These are phyloP conservation scores for Fraxinus nigra DNA, from an alignment of 305 asterid species.

Conservation along the genomic window DNA sequence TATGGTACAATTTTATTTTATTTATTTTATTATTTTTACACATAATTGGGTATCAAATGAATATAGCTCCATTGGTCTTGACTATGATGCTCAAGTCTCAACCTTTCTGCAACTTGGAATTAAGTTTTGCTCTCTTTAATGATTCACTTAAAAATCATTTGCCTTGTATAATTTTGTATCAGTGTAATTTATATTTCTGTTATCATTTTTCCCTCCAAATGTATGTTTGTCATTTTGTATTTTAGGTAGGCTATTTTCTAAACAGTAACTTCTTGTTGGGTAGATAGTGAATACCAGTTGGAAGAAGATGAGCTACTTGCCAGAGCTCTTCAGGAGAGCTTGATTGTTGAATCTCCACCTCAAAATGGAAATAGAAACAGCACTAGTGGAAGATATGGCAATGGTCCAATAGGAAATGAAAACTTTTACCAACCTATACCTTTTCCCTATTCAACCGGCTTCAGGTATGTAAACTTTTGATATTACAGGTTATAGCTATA, in stretches of 20 bases:
- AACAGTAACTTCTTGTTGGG: constrained; percentile 8
- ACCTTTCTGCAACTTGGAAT: not conserved
- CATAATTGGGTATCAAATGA: not conserved
- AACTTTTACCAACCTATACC: constrained; percentile 47
- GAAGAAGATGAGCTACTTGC: constrained; percentile 84
- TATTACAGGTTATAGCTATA: not conserved
- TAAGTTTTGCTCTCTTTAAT: not conserved
- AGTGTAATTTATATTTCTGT: not conserved
- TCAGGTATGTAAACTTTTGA: constrained; percentile 32
- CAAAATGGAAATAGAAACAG: constrained; percentile 28
- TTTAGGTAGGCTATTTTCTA: not conserved
- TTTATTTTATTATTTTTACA: not conserved
- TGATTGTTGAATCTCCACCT: constrained; percentile 60
- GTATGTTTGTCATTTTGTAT: not conserved
- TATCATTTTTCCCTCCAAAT: not conserved
- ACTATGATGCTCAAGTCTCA: not conserved
- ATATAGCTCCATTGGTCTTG: not conserved
- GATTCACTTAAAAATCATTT: not conserved
- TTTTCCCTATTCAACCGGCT: constrained; percentile 42
- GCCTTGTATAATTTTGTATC: not conserved
- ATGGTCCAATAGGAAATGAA: constrained; percentile 27
- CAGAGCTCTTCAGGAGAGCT: constrained; percentile 74
- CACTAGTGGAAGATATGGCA: constrained; percentile 19
- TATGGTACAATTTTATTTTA: not conserved
- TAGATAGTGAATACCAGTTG: constrained; percentile 48